Evolutionary conservation across 2,329 filamentous ascomycete genomes (phyloP), one percentile per base, ranked within the genome.

Genomic region (Periconia sp.): DNA sequence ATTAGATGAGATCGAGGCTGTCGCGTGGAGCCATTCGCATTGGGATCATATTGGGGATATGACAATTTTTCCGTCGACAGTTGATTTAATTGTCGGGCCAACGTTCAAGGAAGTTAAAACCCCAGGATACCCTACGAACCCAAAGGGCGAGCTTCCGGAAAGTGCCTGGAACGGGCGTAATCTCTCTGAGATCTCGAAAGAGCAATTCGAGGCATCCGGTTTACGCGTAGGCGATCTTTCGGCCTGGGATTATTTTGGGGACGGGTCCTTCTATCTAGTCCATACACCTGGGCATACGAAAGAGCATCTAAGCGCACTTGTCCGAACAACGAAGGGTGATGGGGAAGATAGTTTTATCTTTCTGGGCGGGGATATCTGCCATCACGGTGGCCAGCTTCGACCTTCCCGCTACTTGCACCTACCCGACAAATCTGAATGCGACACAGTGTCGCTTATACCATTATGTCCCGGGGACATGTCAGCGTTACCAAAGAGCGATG

Each of bases 11-110:
- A 68, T 79, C 17, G 69, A 76, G 37, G 68, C 69, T 14, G 60
- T 76, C 1, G 70, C 78, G 23, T 70, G 68, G 62, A 77, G 75
- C 50, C 79, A 82, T 55, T 77, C 72, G 55, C 66, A 66, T 41
- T 79, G 71, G 61, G 81, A 85, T 57, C 82, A 85, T 52, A 77
- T 74, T 11, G 83, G 82, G 0, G 77, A 82, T 47, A 71, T 76
- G 0, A 72, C 74, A 0, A 69, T 61, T 0, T 84, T 84, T 47
- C 77, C 79, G 0, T 0, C 58, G 0, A 66, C 58, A 0, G 81
- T 79, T 0, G 71, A 77, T 15, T 59, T 85, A 0, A 61, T 84
- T 41, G 81, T 83, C 1, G 82, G 82, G 0, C 79, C 81, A 0
- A 81, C 81, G 0, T 79, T 83, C 64, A 78, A 74, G 42, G 53